Conservation (phyloP, 1,284 basidiomycete genomes). For the Rhodotorula sp. region DNA sequence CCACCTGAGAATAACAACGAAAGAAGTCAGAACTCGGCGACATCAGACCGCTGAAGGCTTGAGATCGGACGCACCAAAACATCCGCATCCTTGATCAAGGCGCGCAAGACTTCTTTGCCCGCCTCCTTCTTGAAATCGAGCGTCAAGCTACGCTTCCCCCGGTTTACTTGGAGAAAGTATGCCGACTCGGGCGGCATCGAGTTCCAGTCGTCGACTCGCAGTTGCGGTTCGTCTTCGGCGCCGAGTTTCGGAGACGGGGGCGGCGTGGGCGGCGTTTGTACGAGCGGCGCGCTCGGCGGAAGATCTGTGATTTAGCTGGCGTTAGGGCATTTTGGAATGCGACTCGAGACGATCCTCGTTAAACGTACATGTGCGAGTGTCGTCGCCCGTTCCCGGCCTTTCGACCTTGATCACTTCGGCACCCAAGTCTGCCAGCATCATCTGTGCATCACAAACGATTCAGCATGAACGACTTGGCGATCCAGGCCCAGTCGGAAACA, state of each 20-base stretch:
- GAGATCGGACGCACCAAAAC: slow-evolving; percentile 60
- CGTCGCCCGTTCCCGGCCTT: slow-evolving; percentile 71
- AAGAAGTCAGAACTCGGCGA: background rate
- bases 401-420: slow-evolving; percentile 54
- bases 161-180: slow-evolving; percentile 85
- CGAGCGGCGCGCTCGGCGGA: slow-evolving; percentile 57
- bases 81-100: slow-evolving; percentile 73
- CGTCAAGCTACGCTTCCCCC: slow-evolving; percentile 60
- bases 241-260: slow-evolving; percentile 64
- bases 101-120: slow-evolving; percentile 74
- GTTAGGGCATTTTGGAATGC: no score
- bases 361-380: slow-evolving; percentile 63
- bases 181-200: slow-evolving; percentile 80
- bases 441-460: slow-evolving; percentile 45
- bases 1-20: slow-evolving; percentile 46
- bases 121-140: slow-evolving; percentile 78
- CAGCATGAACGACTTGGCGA: background rate
- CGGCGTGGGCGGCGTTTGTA: slow-evolving; percentile 53
- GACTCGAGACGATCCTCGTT: no score
- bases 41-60: no score
- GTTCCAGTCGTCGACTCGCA: slow-evolving; percentile 56
- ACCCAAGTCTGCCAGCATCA: slow-evolving; percentile 80
- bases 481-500: background rate
- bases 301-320: slow-evolving; percentile 32
- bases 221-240: slow-evolving; percentile 15